Percentiles rank a stretch among this genome's conserved stretches.
Conservation (phyloP, 2,329 filamentous ascomycete species). For the Stachybotrys echinatus region DNA sequence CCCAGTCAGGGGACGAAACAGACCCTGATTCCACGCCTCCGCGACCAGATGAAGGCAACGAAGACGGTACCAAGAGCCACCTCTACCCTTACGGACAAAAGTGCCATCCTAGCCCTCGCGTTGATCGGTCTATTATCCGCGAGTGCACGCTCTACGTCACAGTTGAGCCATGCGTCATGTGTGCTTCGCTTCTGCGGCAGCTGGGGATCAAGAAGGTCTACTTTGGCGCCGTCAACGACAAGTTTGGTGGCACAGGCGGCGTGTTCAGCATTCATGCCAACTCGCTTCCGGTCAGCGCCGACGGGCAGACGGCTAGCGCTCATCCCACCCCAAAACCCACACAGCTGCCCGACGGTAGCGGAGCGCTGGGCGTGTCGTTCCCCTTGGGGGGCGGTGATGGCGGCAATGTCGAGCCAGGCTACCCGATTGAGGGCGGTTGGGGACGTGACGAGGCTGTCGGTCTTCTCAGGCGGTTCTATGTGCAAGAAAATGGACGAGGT, state of each 20-base stretch:
- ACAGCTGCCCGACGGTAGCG: constrained; percentile 30
- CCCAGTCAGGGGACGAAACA: constrained; percentile 12
- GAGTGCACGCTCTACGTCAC: constrained; percentile 86
- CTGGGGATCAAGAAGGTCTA: constrained; percentile 85
- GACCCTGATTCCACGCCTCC: constrained; percentile 16
- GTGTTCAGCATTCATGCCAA: constrained; percentile 80
- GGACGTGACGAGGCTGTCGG: constrained; percentile 91
- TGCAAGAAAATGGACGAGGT: constrained; percentile 96
- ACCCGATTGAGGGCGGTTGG: constrained; percentile 80
- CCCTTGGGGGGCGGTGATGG: constrained; percentile 45
- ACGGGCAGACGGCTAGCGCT: constrained; percentile 33
- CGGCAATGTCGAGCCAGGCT: constrained; percentile 70
- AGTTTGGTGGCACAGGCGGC: constrained; percentile 93
- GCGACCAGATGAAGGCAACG: constrained; percentile 38
- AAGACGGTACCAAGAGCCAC: constrained; percentile 49
- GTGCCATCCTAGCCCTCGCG: constrained; percentile 45
- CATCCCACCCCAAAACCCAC: constrained; percentile 29
- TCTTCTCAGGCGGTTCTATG: constrained; percentile 87
- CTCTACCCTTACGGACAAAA: constrained; percentile 59
- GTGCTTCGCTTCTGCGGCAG: constrained; percentile 85
- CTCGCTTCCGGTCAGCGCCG: constrained; percentile 34
- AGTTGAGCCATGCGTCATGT: constrained; percentile 99
- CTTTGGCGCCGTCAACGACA: constrained; percentile 93
- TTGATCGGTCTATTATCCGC: constrained; percentile 63
- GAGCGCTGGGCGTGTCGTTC: constrained; percentile 29